Evolutionary conservation across 805 yeast species (phyloP).

Genomic region (Kuraishia hungarica): DNA sequence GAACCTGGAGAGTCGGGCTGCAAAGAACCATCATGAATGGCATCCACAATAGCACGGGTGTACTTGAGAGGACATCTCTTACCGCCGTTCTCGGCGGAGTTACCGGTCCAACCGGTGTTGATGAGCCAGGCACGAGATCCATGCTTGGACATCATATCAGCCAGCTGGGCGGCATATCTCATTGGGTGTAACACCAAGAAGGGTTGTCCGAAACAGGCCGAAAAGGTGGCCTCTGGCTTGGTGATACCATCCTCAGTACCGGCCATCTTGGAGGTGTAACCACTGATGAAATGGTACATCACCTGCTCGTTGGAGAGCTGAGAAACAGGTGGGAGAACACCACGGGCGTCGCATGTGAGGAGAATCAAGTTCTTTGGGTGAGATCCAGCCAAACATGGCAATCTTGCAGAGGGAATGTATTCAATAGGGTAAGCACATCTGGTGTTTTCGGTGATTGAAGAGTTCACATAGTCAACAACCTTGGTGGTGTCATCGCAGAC

Average conservation of each 20-base stretch:
- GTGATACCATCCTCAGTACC: slow-evolving; percentile 99
- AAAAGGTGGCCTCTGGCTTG: slow-evolving; percentile 96
- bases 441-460: slow-evolving; percentile 89
- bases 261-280: slow-evolving; percentile 99
- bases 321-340: slow-evolving; percentile 96
- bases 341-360: slow-evolving; percentile 96
- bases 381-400: slow-evolving; percentile 83
- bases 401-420: slow-evolving; percentile 90
- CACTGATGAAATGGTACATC: slow-evolving; percentile 97
- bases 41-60: slow-evolving; percentile 93
- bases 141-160: slow-evolving; percentile 85
- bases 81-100: slow-evolving; percentile 88
- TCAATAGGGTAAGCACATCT: slow-evolving; percentile 99
- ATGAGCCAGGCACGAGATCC: slow-evolving; percentile 92
- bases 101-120: slow-evolving; percentile 98
- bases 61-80: slow-evolving; percentile 95
- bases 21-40: slow-evolving; percentile 88
- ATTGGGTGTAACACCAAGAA: slow-evolving; percentile 97
- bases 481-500: slow-evolving; percentile 73
- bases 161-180: slow-evolving; percentile 93
- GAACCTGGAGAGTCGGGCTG: slow-evolving; percentile 26
- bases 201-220: slow-evolving; percentile 99
- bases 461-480: slow-evolving; percentile 77
- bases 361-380: slow-evolving; percentile 91
- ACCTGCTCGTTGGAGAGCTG: slow-evolving; percentile 91